Percentiles rank a stretch among this genome's conserved stretches.
Conservation (phyloP, 225 moss, liverwort and hornwort genomes). For the Anthoceros angustus region DNA sequence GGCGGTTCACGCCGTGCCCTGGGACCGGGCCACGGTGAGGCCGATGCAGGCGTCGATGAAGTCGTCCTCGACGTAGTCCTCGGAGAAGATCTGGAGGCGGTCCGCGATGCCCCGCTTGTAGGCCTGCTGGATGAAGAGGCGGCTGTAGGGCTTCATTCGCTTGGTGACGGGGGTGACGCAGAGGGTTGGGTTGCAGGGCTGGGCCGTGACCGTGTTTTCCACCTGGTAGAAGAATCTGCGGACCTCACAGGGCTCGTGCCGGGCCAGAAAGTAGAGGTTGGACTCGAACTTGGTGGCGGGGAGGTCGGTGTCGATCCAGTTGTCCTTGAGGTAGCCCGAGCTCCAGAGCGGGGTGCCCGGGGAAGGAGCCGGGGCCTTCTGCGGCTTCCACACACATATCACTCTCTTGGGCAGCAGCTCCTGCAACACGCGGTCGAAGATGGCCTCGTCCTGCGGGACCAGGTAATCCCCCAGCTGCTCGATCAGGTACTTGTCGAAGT, state of each 20-base stretch:
- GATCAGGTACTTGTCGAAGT: conserved; percentile 68
- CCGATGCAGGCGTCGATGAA: conserved; percentile 85
- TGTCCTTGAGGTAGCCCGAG: conserved; percentile 56
- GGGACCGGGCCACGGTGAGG: conserved; percentile 29
- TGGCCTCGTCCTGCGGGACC: conserved; percentile 45
- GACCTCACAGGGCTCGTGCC: conserved; percentile 44
- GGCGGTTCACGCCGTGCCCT: not conserved
- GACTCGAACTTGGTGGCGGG: conserved; percentile 60
- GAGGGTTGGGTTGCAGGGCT: conserved; percentile 34
- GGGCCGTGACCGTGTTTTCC: conserved; percentile 81
- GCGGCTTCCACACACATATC: conserved; percentile 57
- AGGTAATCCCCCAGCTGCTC: conserved; percentile 51
- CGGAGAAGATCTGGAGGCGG: conserved; percentile 57
- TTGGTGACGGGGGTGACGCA: conserved; percentile 75
- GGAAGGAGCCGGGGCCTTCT: conserved; percentile 40
- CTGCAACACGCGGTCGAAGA: conserved; percentile 41
- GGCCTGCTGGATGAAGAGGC: conserved; percentile 56
- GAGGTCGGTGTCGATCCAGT: conserved; percentile 92
- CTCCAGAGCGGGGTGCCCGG: conserved; percentile 70
- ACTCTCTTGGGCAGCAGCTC: conserved; percentile 61
- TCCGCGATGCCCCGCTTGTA: conserved; percentile 45
- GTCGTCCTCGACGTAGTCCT: conserved; percentile 53
- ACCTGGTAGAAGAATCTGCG: conserved; percentile 59
- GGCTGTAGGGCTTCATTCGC: conserved; percentile 48
- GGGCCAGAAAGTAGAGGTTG: conserved; percentile 45